Evolutionary conservation across 352 stramenopile genomes (phyloP).

Genomic region (Pseudoperonospora humuli): DNA sequence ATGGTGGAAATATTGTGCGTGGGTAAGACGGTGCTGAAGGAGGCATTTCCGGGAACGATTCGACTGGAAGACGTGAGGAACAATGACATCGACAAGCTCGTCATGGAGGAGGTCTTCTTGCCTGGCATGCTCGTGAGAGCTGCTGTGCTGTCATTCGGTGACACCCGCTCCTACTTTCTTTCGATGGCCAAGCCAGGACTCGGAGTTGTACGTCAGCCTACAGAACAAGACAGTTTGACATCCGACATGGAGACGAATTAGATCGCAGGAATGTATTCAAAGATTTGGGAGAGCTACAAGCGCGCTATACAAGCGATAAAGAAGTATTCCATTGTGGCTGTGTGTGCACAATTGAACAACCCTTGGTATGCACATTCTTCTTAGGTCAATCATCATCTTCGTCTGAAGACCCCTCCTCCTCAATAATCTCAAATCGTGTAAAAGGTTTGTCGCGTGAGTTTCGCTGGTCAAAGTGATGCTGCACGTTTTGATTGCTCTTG

Average conservation of each 20-base stretch:
- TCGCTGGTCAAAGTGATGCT: too few species aligned
- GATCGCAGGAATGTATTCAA: slow-evolving; percentile 18
- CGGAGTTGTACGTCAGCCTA: slow-evolving; percentile 42
- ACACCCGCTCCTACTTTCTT: slow-evolving; percentile 81
- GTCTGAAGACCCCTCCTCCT: slow-evolving; percentile 30
- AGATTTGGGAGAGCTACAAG: slow-evolving; percentile 1
- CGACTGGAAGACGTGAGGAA: slow-evolving; percentile 72
- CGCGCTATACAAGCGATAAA: slow-evolving; percentile 10
- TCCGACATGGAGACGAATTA: slow-evolving; percentile 46
- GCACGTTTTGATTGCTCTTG: too few species aligned
- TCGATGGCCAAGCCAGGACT: slow-evolving; percentile 67
- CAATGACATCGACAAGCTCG: slow-evolving; percentile 74
- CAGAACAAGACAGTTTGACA: slow-evolving; percentile 25
- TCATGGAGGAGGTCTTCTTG: slow-evolving; percentile 70
- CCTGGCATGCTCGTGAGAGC: slow-evolving; percentile 69
- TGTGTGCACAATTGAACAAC: background rate
- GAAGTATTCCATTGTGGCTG: slow-evolving; percentile 3
- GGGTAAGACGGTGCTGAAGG: slow-evolving; percentile 59
- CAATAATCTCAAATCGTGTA: slow-evolving; percentile 58
- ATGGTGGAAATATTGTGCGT: slow-evolving; percentile 75
- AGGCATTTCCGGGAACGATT: slow-evolving; percentile 74
- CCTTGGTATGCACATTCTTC: background rate
- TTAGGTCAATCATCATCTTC: slow-evolving; percentile 27
- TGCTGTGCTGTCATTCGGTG: slow-evolving; percentile 74
- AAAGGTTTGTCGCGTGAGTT: slow-evolving; percentile 40